Evolutionary conservation across 2,329 filamentous ascomycete genomes (phyloP).

Genomic region (Decorospora gaudefroyi): DNA sequence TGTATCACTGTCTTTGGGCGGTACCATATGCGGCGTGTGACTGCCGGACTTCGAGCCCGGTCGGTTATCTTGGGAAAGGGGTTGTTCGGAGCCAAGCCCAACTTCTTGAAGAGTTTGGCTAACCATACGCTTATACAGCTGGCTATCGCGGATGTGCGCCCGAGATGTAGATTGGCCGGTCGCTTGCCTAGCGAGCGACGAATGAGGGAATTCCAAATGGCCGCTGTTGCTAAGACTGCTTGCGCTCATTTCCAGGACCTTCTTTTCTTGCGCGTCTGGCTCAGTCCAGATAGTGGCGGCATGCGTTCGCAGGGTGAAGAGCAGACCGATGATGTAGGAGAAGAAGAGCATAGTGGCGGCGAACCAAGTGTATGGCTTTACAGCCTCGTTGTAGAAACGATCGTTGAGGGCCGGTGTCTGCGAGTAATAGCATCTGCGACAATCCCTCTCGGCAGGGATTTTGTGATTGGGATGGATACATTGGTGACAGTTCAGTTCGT

Average conservation of each 20-base stretch:
- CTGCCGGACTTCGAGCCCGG: conserved; percentile 30
- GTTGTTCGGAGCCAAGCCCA: conserved; percentile 65
- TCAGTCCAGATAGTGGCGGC: conserved; percentile 98
- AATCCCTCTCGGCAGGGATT: conserved; percentile 65
- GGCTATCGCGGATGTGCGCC: conserved; percentile 78
- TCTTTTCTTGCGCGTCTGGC: conserved; percentile 54
- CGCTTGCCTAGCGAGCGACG: conserved; percentile 37
- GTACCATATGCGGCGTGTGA: conserved; percentile 44
- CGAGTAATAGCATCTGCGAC: conserved; percentile 90
- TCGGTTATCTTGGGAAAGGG: conserved; percentile 49
- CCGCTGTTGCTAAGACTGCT: conserved; percentile 43
- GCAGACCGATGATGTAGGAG: conserved; percentile 89
- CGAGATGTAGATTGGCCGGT: conserved; percentile 38
- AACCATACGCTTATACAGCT: conserved; percentile 90
- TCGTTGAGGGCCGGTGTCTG: conserved; percentile 84
- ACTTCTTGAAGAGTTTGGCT: conserved; percentile 87
- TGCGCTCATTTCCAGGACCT: conserved; percentile 46
- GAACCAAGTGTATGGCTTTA: conserved; percentile 91
- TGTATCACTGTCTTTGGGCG: conserved; percentile 42
- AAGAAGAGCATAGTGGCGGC: conserved; percentile 84
- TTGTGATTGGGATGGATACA: conserved; percentile 61
- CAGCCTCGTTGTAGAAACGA: conserved; percentile 85
- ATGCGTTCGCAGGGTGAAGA: conserved; percentile 94
- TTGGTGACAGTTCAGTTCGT: conserved; percentile 82
- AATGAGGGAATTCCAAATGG: conserved; percentile 37